Evolutionary conservation across 1,284 basidiomycete species (phyloP).

Genomic region (Phenoliferia sp.): DNA sequence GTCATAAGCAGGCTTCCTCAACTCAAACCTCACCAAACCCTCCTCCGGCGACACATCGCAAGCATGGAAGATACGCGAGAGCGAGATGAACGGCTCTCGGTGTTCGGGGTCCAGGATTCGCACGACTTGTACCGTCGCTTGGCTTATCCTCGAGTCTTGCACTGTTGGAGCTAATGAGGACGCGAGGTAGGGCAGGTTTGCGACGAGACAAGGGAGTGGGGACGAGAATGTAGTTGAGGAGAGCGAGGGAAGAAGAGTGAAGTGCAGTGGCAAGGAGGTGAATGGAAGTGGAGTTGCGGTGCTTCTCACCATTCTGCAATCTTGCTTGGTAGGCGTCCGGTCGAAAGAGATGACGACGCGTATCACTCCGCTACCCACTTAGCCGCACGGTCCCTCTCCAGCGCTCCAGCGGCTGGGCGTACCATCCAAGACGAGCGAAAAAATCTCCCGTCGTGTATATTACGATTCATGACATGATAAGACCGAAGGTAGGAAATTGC

Average conservation of each 20-base stretch:
- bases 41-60: conserved; percentile 17
- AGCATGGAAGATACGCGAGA: conserved; percentile 18
- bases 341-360: too few species aligned
- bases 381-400: too few species aligned
- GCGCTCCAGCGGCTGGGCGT: too few species aligned
- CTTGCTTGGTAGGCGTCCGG: too few species aligned
- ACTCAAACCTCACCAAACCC: conserved; percentile 16
- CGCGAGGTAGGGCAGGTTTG: conserved; percentile 1
- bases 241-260: conserved; percentile 5
- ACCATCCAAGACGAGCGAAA: too few species aligned
- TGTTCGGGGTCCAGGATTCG: conserved; percentile 26
- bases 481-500: too few species aligned
- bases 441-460: too few species aligned
- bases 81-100: conserved; percentile 27
- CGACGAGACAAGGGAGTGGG: conserved; percentile 4
- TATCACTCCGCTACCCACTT: too few species aligned
- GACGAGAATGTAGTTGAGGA: background rate
- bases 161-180: background rate
- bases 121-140: conserved; percentile 1
- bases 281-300: conserved; percentile 9
- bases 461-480: too few species aligned
- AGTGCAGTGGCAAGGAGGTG: conserved; percentile 9
- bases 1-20: conserved; percentile 9
- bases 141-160: background rate
- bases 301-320: too few species aligned